phyloP scores from a whole-genome alignment of 2,329 filamentous ascomycete genomes.

The Plenodomus tracheiphilus region DNA sequence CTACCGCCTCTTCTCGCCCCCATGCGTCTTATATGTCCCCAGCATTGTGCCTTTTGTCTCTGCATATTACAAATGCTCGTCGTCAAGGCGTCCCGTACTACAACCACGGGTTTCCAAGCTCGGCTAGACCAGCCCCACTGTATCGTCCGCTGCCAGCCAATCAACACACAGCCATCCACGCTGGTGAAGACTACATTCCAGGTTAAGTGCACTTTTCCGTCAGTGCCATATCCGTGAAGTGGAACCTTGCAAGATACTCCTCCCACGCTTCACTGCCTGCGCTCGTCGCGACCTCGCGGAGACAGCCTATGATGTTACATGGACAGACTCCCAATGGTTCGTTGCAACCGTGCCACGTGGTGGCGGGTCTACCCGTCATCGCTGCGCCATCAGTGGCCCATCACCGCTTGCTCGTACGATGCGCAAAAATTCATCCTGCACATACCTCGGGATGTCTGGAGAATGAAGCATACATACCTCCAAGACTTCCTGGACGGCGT shows the following conservation, averaged over 20 bases:
- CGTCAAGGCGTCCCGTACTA: neutral
- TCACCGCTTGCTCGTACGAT: too few relatives aligned
- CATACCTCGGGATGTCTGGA: too few relatives aligned
- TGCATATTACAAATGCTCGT: slow-evolving; percentile 7
- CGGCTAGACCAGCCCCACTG: neutral
- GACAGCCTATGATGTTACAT: neutral
- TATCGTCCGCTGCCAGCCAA: too few relatives aligned
- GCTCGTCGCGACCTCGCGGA: too few relatives aligned
- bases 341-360: neutral
- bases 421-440: too few relatives aligned
- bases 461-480: too few relatives aligned
- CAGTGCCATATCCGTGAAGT: too few relatives aligned
- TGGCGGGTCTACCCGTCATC: neutral
- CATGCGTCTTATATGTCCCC: neutral
- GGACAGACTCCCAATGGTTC: neutral
- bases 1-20: neutral
- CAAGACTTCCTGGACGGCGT: neutral
- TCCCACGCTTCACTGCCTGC: too few relatives aligned
- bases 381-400: neutral
- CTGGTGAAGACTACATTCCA: too few relatives aligned
- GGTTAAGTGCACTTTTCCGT: too few relatives aligned
- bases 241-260: too few relatives aligned
- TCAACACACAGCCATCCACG: neutral
- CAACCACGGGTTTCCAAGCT: slow-evolving; percentile 6
- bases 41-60: too few relatives aligned